These are phyloP conservation scores for Polytrichum commune DNA, from an alignment of 225 moss, liverwort and hornwort species.

Conservation along the genomic window DNA sequence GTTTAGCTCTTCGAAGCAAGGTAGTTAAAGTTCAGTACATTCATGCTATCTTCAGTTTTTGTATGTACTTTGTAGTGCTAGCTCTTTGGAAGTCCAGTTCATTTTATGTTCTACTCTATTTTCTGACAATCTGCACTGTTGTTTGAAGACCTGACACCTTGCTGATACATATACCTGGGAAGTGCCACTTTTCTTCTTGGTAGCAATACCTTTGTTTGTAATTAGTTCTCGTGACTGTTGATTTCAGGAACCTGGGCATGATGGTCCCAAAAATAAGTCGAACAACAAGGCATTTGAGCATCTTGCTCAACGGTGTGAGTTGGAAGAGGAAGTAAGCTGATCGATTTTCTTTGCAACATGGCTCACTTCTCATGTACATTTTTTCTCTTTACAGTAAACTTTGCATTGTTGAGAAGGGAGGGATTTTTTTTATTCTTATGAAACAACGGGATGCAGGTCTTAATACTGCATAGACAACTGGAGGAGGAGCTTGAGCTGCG, in stretches of 20 bases:
- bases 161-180: background rate
- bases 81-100: background rate
- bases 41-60: background rate
- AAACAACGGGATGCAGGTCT: constrained; percentile 26
- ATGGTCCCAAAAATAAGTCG: background rate
- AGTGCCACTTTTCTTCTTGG: no score
- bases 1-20: background rate
- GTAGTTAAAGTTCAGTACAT: background rate
- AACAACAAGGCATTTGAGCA: constrained; percentile 6
- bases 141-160: background rate
- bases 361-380: background rate
- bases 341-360: background rate
- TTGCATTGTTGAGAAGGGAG: background rate
- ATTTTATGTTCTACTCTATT: background rate
- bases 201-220: background rate
- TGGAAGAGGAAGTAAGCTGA: constrained; percentile 18
- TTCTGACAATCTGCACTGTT: background rate
- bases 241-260: constrained; percentile 2
- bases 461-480: constrained; percentile 41
- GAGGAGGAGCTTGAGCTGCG: constrained; percentile 41
- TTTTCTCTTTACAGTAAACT: background rate
- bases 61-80: background rate
- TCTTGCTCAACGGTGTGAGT: constrained; percentile 6
- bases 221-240: background rate
- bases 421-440: no score